Conservation (phyloP, 306 rosid genomes). For the Betula pendula region DNA sequence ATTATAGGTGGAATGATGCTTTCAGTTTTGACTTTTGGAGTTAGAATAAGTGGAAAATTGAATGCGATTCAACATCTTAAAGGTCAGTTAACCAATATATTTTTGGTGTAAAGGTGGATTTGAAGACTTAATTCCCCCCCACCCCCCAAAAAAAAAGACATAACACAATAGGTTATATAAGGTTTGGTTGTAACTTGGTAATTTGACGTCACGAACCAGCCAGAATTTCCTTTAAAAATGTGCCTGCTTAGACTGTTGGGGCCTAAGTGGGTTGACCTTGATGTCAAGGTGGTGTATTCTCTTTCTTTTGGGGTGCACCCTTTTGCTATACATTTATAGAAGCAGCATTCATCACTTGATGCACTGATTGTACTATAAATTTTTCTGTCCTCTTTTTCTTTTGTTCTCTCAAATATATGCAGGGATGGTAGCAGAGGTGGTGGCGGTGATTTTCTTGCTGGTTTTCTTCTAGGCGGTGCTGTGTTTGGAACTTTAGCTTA, state of each 20-base stretch:
- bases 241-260: no score
- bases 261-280: constrained; percentile 1
- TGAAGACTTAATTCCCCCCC: not conserved
- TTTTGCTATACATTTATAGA: not conserved
- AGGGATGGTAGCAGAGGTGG: constrained; percentile 65
- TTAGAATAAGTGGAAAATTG: no score
- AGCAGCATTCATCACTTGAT: not conserved
- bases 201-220: not conserved
- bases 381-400: constrained; percentile 11
- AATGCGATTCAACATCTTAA: not conserved
- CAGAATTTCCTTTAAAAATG: no score
- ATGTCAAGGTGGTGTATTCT: not conserved
- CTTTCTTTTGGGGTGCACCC: not conserved
- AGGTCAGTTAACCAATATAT: not conserved
- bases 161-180: not conserved
- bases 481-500: constrained; percentile 81
- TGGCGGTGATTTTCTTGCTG: constrained; percentile 80
- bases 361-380: constrained; percentile 5
- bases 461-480: constrained; percentile 90
- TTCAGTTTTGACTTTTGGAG: no score
- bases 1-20: no score
- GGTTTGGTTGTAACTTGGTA: not conserved
- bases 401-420: constrained; percentile 31
- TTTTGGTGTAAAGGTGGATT: not conserved
- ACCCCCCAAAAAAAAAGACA: not conserved